Base-by-base conservation (phyloP, 208 protist genomes). In the Trypanosoma cruzi region DNA sequence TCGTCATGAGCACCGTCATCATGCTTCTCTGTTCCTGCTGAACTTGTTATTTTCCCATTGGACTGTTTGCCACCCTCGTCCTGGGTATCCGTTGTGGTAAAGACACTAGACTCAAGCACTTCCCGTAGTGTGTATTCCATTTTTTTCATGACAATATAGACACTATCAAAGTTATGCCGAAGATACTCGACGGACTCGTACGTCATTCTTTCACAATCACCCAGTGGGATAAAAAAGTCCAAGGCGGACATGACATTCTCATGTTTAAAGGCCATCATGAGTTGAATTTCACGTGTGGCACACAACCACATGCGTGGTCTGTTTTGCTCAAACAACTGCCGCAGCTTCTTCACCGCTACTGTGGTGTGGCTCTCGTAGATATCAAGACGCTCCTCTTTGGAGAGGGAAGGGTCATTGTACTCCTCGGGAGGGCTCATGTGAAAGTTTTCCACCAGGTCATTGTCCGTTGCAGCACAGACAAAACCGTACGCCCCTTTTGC, bases 91-190 rank as follows among this genome's bases (percentile, higher is more conserved):
- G 32, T 24, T 53, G 52, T 4, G 62, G 60, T 8, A 16, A 16
- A 55, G 20, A 56, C 28, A 14, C n/a, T 78, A 7, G 86, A 89
- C 48, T 94, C 90, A 22, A 95, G 79, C 24, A 95, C 87, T 73
- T 95, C 90, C 32, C 90, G 86, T 49, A 95, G 68, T 1, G 90
- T 92, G 79, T 92, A 92, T 70, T 93, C 86, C 80, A 92, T 89
- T 57, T 95, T 90, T 49, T 95, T 92, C 90, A 95, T 95, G 4
- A 93, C 86, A 32, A 95, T 69, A 52, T 95, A 95, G 20, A 95
- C 87, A 62, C 85, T 87, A 50, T 95, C 84, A 73, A 95, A 95
- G 60, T 40, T 86, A 20, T 58, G 49, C 42, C 81, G 78, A 24
- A 90, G 66, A 58, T 68, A 54, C 11, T 78, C 53, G n/a, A 93